A percentile compares a stretch with the other conserved stretches of the same genome.
These are phyloP conservation scores for Syzygium malaccense DNA, from an alignment of 441 rosid genomes.

Conservation along the genomic window DNA sequence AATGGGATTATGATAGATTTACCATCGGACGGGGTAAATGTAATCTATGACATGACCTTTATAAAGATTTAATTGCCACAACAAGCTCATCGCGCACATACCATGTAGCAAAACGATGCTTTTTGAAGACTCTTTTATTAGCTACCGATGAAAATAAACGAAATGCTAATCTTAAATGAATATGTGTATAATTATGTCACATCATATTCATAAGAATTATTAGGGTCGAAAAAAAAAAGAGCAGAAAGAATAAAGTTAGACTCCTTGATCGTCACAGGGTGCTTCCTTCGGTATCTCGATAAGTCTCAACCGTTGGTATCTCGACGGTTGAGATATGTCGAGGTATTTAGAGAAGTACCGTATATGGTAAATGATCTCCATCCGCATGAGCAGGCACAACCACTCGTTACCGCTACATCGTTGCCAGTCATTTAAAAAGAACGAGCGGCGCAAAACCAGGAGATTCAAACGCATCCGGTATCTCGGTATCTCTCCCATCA, in stretches of 20 bases:
- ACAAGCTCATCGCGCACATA: not conserved
- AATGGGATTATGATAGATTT: not conserved
- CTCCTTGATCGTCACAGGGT: not conserved
- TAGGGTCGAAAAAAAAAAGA: not conserved
- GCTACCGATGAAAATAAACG: not conserved
- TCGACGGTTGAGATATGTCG: not conserved
- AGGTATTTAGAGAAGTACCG: not conserved
- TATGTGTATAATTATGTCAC: not conserved
- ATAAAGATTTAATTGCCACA: not conserved
- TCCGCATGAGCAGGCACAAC: not conserved
- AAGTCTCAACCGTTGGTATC: too few relatives aligned
- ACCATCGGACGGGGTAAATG: not conserved
- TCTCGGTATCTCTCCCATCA: not conserved
- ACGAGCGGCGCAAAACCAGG: too few relatives aligned
- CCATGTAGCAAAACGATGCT: not conserved
- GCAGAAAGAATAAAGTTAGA: not conserved
- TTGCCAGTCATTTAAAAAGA: not conserved
- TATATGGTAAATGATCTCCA: not conserved
- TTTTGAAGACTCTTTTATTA: not conserved
- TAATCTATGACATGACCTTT: not conserved
- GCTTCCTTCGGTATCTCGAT: not conserved
- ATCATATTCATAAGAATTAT: not conserved
- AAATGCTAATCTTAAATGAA: not conserved
- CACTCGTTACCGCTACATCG: rapidly evolving
- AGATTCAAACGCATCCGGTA: not conserved